phyloP scores from a whole-genome alignment of 2,329 filamentous ascomycete species.

The Calonectria montana region DNA sequence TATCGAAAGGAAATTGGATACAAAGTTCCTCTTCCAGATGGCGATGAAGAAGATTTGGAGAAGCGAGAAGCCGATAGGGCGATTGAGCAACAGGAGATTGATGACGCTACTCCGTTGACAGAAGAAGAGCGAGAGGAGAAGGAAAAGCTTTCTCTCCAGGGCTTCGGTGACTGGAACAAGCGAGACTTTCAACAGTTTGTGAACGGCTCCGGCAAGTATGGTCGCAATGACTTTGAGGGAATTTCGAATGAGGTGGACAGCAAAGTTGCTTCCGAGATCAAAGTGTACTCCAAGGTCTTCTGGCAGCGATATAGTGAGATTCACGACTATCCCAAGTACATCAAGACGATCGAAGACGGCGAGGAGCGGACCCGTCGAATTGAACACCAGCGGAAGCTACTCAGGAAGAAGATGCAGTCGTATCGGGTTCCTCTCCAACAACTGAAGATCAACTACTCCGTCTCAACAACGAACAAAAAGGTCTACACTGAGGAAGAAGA shows the following conservation, averaged over 20 bases:
- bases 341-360: conserved; percentile 90
- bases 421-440: conserved; percentile 98
- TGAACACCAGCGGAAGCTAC: conserved; percentile 91
- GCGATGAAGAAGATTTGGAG: conserved; percentile 85
- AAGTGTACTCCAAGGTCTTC: conserved; percentile 92
- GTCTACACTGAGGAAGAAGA: conserved; percentile 99
- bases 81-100: conserved; percentile 90
- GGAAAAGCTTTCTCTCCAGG: conserved; percentile 80
- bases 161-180: conserved; percentile 95
- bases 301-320: conserved; percentile 97
- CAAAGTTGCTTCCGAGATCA: conserved; percentile 87
- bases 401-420: conserved; percentile 94
- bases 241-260: conserved; percentile 93
- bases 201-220: conserved; percentile 93
- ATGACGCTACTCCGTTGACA: conserved; percentile 87
- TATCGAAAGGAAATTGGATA: conserved; percentile 97
- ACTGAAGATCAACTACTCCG: conserved; percentile 98
- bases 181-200: conserved; percentile 98
- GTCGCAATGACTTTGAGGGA: conserved; percentile 83
- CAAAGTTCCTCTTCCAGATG: conserved; percentile 90
- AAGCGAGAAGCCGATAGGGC: conserved; percentile 90
- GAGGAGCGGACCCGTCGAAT: conserved; percentile 91
- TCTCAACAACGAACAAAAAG: conserved; percentile 99
- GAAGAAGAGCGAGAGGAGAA: conserved; percentile 93
- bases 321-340: conserved; percentile 86